A percentile compares a stretch with the other conserved stretches of the same genome.
Conservation (phyloP, 2,329 filamentous ascomycete species). For the Calcarisporium arbuscula region DNA sequence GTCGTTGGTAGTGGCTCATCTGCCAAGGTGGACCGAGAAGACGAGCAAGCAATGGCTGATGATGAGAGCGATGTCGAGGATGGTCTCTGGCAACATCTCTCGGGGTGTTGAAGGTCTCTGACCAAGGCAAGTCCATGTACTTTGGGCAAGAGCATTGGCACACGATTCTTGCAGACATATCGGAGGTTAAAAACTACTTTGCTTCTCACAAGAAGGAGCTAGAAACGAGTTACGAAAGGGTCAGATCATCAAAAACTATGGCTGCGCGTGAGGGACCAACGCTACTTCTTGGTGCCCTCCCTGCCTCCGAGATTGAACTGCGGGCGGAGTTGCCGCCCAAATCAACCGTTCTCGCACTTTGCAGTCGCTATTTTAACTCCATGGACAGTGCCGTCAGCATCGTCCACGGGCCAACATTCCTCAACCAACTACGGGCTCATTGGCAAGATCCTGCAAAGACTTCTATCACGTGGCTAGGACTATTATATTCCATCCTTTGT, state of each 20-base stretch:
- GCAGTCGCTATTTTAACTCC: conserved; percentile 87
- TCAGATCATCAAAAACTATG: conserved; percentile 61
- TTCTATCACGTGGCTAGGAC: conserved; percentile 69
- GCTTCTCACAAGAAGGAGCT: conserved; percentile 79
- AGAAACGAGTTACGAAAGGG: conserved; percentile 71
- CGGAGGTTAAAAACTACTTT: conserved; percentile 93
- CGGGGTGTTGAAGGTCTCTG: conserved; percentile 78
- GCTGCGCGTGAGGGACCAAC: conserved; percentile 60
- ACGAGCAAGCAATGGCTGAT: conserved; percentile 46
- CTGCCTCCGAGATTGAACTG: conserved; percentile 69
- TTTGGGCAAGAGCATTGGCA: conserved; percentile 82
- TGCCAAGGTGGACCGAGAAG: conserved; percentile 46
- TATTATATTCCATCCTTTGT: conserved; percentile 71
- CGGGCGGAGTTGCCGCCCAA: conserved; percentile 74
- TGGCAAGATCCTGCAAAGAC: conserved; percentile 70
- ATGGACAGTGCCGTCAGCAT: conserved; percentile 65
- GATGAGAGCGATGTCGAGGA: conserved; percentile 67
- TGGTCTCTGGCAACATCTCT: conserved; percentile 63
- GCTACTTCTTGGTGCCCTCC: conserved; percentile 70
- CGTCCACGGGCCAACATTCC: conserved; percentile 79
- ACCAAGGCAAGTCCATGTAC: conserved; percentile 74
- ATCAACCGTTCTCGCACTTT: conserved; percentile 74
- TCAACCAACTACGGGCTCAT: conserved; percentile 58
- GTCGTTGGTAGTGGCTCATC: conserved; percentile 38
- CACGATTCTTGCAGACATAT: conserved; percentile 71